Conservation (phyloP, 257 asterid species). For the Leonotis leonurus region DNA sequence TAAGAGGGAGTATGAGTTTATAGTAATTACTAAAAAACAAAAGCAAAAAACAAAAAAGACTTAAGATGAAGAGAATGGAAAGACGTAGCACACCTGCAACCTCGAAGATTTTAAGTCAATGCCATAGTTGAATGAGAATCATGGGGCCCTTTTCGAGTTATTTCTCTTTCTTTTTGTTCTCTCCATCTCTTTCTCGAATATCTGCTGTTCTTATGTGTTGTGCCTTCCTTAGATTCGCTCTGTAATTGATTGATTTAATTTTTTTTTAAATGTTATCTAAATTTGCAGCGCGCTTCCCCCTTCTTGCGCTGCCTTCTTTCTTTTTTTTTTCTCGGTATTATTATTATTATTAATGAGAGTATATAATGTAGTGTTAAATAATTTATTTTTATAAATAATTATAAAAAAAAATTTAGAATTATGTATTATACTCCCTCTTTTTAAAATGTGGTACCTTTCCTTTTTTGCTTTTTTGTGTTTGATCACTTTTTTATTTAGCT, state of each 20-base stretch:
- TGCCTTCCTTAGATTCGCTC: constrained; percentile 28
- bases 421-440: too few species aligned
- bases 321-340: too few species aligned
- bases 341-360: too few species aligned
- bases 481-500: too few species aligned
- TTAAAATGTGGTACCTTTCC: too few species aligned
- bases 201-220: constrained; percentile 19
- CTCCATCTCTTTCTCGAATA: background rate
- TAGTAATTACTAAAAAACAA: background rate
- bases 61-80: background rate
- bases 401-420: too few species aligned
- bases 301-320: too few species aligned
- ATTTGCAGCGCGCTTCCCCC: constrained; percentile 7
- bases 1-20: background rate
- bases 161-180: background rate
- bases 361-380: too few species aligned
- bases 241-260: background rate
- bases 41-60: background rate
- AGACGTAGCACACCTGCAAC: constrained; percentile 19
- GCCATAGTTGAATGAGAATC: background rate
- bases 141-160: constrained; percentile 13
- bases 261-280: background rate
- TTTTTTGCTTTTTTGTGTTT: too few species aligned
- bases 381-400: too few species aligned
- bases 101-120: constrained; percentile 22